phyloP scores from a whole-genome alignment of 768 basidiomycete species.

The Hemileccinum rubropunctum region DNA sequence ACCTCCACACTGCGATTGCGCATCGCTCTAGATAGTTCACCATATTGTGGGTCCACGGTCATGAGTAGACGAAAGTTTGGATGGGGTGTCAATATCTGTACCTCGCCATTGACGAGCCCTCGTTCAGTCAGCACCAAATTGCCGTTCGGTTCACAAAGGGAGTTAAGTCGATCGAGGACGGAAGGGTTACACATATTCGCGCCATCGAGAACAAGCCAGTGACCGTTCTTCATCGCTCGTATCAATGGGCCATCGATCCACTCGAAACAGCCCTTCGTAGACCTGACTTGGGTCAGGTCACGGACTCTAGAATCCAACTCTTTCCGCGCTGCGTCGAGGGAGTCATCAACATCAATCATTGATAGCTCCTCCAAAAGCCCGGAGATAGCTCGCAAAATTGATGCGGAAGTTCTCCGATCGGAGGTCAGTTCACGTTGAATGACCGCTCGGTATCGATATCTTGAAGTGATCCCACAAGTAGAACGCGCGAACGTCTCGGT shows the following conservation, averaged over 20 bases:
- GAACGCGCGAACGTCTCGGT: constrained; percentile 41
- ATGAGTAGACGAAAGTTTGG: constrained; percentile 91
- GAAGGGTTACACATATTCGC: constrained; percentile 96
- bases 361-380: constrained; percentile 31
- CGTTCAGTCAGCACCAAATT: constrained; percentile 84
- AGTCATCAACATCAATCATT: constrained; percentile 6
- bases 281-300: constrained; percentile 20
- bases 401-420: constrained; percentile 12
- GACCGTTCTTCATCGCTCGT: constrained; percentile 77
- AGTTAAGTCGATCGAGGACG: constrained; percentile 94
- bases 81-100: constrained; percentile 78
- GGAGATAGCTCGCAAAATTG: constrained; percentile 25
- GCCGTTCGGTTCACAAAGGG: constrained; percentile 88
- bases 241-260: constrained; percentile 96
- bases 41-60: constrained; percentile 86
- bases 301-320: constrained; percentile 21
- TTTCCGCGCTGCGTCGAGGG: constrained; percentile 11
- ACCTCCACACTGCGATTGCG: constrained; percentile 95
- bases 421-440: constrained; percentile 19
- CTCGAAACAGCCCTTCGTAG: constrained; percentile 63
- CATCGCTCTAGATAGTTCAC: constrained; percentile 97
- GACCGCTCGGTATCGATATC: constrained; percentile 11
- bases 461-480: constrained; percentile 17
- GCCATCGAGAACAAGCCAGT: constrained; percentile 88
- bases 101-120: constrained; percentile 73